Conservation (phyloP, 108 stramenopile species). For the Licmophora abbreviata region DNA sequence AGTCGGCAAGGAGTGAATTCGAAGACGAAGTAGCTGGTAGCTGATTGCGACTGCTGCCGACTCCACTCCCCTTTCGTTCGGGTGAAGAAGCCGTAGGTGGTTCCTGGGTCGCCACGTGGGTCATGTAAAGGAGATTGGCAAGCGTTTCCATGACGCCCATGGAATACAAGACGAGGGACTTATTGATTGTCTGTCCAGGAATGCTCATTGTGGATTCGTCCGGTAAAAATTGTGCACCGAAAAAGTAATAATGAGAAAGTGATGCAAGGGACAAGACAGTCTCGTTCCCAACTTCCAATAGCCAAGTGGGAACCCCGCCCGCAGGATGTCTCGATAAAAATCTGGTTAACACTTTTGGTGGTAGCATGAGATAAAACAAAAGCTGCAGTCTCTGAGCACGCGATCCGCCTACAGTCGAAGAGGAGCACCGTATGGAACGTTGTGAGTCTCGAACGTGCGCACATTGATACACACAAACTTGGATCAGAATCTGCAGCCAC, state of each 20-base stretch:
- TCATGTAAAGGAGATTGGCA: too few species aligned
- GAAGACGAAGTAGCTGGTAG: too few species aligned
- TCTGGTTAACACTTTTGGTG: conserved; percentile 29
- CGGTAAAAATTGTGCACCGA: conserved; percentile 39
- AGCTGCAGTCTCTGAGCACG: conserved; percentile 60
- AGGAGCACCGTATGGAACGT: neutral
- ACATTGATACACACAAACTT: neutral
- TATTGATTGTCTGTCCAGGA: too few species aligned
- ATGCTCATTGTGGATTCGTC: too few species aligned
- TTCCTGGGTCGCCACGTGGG: too few species aligned
- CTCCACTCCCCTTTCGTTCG: too few species aligned
- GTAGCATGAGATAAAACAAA: conserved; percentile 60
- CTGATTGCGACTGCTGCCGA: too few species aligned
- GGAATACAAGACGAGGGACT: too few species aligned
- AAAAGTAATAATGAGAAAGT: conserved; percentile 64
- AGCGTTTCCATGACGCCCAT: too few species aligned
- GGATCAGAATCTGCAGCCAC: neutral
- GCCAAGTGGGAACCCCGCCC: conserved; percentile 67
- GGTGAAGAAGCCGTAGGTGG: too few species aligned
- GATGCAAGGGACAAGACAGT: conserved; percentile 45
- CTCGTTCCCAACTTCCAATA: conserved; percentile 63
- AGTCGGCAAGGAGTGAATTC: too few species aligned
- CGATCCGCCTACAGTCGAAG: conserved; percentile 32
- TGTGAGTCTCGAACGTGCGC: neutral
- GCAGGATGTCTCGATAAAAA: conserved; percentile 64